A percentile compares a stretch with the other conserved stretches of the same genome.
These are phyloP conservation scores for Pseudozyma sp. DNA, from an alignment of 1,284 basidiomycete species.

Conservation along the genomic window DNA sequence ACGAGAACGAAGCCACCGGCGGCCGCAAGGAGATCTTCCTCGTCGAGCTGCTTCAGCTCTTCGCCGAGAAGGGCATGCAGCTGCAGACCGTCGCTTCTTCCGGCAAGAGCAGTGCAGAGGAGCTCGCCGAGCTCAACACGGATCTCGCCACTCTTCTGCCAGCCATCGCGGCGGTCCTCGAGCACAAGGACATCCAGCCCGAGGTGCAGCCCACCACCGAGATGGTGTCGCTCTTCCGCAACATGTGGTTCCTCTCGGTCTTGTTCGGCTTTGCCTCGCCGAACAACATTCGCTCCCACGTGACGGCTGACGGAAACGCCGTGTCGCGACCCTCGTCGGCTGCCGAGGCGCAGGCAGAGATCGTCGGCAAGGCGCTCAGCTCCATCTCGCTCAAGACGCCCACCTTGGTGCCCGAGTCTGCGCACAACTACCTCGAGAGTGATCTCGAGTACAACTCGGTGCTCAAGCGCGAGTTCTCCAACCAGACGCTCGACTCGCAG, in stretches of 20 bases:
- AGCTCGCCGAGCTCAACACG: constrained; percentile 56
- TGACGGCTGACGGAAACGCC: constrained; percentile 19
- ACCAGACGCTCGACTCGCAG: constrained; percentile 58
- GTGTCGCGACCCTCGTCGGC: constrained; percentile 62
- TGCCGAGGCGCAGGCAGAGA: constrained; percentile 80
- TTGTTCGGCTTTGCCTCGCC: constrained; percentile 77
- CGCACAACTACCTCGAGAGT: constrained; percentile 85
- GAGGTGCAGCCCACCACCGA: constrained; percentile 75
- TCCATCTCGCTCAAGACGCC: constrained; percentile 91
- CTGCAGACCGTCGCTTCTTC: constrained; percentile 83
- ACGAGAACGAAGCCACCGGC: constrained; percentile 79
- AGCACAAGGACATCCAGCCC: constrained; percentile 79
- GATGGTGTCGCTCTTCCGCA: constrained; percentile 85
- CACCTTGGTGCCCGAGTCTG: constrained; percentile 82
- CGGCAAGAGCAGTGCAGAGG: constrained; percentile 53
- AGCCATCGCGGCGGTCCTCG: constrained; percentile 88
- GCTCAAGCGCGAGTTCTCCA: constrained; percentile 73
- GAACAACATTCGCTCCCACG: constrained; percentile 24
- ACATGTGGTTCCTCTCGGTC: constrained; percentile 92
- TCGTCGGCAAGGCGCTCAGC: constrained; percentile 72
- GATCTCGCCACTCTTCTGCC: constrained; percentile 75
- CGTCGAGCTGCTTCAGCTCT: constrained; percentile 84
- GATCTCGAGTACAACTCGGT: constrained; percentile 94
- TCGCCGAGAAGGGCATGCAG: constrained; percentile 89
- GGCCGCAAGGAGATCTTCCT: constrained; percentile 74